Percentiles rank a stretch among this genome's conserved stretches.
Evolutionary conservation across 106 monocot species (phyloP).

Genomic region (Agapanthus africanus): DNA sequence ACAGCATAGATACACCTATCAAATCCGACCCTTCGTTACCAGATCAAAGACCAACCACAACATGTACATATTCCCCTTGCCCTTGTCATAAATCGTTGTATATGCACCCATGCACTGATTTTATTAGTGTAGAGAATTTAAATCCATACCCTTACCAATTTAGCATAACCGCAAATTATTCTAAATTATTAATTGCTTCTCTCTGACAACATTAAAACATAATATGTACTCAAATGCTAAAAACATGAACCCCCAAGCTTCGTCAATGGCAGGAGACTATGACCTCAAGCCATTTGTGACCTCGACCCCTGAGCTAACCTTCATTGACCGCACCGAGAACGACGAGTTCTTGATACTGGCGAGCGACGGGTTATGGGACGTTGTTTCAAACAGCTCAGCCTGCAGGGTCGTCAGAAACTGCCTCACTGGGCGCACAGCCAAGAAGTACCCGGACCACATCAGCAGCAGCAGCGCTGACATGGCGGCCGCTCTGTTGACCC

Average conservation of each 20-base stretch:
- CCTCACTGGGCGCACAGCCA: constrained; percentile 1
- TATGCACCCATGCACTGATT: too few relatives aligned
- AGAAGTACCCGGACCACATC: neutral
- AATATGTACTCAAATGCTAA: neutral
- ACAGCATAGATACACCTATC: too few relatives aligned
- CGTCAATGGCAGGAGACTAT: constrained; percentile 24
- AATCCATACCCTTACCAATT: neutral
- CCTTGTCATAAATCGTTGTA: too few relatives aligned
- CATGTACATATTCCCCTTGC: too few relatives aligned
- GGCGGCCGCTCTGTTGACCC: neutral
- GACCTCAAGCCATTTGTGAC: constrained; percentile 40
- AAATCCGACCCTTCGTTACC: too few relatives aligned
- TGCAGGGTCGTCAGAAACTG: constrained; percentile 20
- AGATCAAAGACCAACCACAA: too few relatives aligned
- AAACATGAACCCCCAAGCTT: neutral
- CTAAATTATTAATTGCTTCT: neutral
- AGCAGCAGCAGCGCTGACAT: neutral
- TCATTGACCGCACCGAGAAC: constrained; percentile 11
- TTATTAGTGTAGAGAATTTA: neutral
- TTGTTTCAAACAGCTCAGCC: constrained; percentile 29
- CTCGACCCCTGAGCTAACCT: constrained; percentile 32
- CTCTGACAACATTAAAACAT: neutral
- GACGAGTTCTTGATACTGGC: constrained; percentile 44
- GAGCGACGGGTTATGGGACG: constrained; percentile 41
- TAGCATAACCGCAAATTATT: neutral